Evolutionary conservation across 2,329 filamentous ascomycete species (phyloP), one percentile per base, ranked within the genome.

Genomic region (Fusarium bactridioides): DNA sequence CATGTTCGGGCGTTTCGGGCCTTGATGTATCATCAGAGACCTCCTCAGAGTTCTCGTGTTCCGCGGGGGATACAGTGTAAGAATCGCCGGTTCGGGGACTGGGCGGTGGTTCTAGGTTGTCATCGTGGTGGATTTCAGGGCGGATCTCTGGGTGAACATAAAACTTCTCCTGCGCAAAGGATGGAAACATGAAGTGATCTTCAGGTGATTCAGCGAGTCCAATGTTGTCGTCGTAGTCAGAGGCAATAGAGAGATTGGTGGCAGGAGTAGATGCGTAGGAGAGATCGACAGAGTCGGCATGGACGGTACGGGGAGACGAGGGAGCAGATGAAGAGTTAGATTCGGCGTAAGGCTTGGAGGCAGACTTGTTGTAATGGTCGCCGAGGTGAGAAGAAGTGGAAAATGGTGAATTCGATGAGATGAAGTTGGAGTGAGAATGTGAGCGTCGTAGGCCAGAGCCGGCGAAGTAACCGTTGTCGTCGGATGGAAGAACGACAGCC

Each of bases 231-330:
- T 90, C 88, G 75, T 84, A 87, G 65, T 88, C 87, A 51, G 86
- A 88, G 61, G 88, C 86, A 61, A 92, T 81, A 18, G 90, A 92
- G 61, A 91, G 81, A 73, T 87, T 91, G 75, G 89, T 91, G 23
- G 88, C 86, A 9, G 90, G 87, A 7, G 90, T 92, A 5, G 91
- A 92, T 29, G 86, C 84, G 78, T 86, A 88, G 4, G 90, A 91
- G 9, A 86, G 85, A 62, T 86, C 83, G 27, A 83, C 90, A 79
- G 83, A 88, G 70, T 89, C 88, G 61, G 82, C 83, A 61, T 86
- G 85, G 40, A 85, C 69, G 19, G 85, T 85, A 59, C 83, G 84
- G 31, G 89, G 88, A 37, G 89, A 90, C 0, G 88, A 89, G n/a
- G 87, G 84, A 5, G 84, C 81, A 6, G 89, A 89, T 7, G 88